A percentile compares a stretch with the other conserved stretches of the same genome.
phyloP scores from a whole-genome alignment of 106 monocot genomes.

The Agapanthus africanus region DNA sequence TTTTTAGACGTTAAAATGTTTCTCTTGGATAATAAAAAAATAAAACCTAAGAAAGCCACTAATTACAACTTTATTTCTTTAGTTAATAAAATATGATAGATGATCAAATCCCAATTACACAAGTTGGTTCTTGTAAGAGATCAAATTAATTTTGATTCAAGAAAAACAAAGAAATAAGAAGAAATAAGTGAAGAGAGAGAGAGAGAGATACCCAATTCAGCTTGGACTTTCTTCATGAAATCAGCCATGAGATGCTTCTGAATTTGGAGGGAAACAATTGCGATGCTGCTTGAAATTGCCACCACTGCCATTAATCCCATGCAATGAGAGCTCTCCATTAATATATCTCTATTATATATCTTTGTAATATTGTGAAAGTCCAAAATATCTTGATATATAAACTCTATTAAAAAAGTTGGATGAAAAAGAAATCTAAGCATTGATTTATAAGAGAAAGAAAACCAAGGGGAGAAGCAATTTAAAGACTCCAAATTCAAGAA shows the following conservation, averaged over 20 bases:
- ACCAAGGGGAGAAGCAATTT: not conserved
- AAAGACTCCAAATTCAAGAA: not conserved
- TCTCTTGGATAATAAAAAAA: too few relatives aligned
- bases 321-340: conserved; percentile 38
- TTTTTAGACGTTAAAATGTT: too few relatives aligned
- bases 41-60: too few relatives aligned
- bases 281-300: conserved; percentile 44
- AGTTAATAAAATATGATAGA: too few relatives aligned
- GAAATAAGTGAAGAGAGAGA: not conserved
- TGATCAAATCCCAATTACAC: too few relatives aligned
- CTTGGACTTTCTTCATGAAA: conserved; percentile 36
- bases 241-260: conserved; percentile 37
- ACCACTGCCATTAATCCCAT: conserved; percentile 46
- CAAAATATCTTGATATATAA: not conserved
- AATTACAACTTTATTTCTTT: too few relatives aligned
- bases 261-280: conserved; percentile 26
- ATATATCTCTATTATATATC: too few relatives aligned
- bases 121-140: too few relatives aligned
- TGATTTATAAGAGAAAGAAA: too few relatives aligned
- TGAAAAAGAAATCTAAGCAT: not conserved
- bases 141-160: too few relatives aligned
- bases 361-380: not conserved
- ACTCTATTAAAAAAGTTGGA: conserved; percentile 1
- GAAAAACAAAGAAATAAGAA: too few relatives aligned
- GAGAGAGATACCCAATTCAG: conserved; percentile 24